A percentile compares a stretch with the other conserved stretches of the same genome.
Conservation (phyloP, 1,284 basidiomycete genomes). For the Afroboletus lepidellus region DNA sequence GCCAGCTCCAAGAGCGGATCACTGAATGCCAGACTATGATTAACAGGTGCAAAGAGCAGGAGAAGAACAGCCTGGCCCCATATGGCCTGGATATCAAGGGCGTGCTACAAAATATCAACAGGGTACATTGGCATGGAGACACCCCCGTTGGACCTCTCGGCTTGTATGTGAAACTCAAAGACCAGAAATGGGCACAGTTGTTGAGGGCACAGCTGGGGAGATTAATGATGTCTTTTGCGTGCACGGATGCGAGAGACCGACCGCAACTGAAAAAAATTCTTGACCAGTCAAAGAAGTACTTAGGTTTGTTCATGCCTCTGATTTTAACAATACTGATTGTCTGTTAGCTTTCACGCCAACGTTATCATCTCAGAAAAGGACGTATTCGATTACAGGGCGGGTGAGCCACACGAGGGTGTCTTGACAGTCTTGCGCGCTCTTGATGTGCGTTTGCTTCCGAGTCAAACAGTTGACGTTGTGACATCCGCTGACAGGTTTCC, state of each 20-base stretch:
- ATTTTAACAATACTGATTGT: slow-evolving; percentile 25
- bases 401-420: slow-evolving; percentile 60
- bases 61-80: slow-evolving; percentile 55
- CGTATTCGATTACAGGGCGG: slow-evolving; percentile 70
- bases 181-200: slow-evolving; percentile 66
- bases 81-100: slow-evolving; percentile 65
- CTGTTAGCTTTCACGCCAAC: slow-evolving; percentile 35
- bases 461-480: slow-evolving; percentile 1
- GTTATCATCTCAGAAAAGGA: slow-evolving; percentile 72
- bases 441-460: slow-evolving; percentile 49
- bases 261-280: slow-evolving; percentile 62
- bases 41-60: slow-evolving; percentile 43
- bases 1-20: slow-evolving; percentile 40
- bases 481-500: slow-evolving; percentile 52
- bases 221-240: slow-evolving; percentile 72
- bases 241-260: slow-evolving; percentile 75
- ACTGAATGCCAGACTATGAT: slow-evolving; percentile 48
- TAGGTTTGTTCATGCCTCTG: slow-evolving; percentile 7
- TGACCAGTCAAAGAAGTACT: slow-evolving; percentile 55
- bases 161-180: slow-evolving; percentile 71
- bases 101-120: slow-evolving; percentile 59
- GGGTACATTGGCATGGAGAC: slow-evolving; percentile 62
- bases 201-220: slow-evolving; percentile 66
- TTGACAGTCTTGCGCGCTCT: slow-evolving; percentile 85
- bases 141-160: slow-evolving; percentile 89